Base-by-base conservation (phyloP, 345 rosid genomes). In the Camelina sativa region DNA sequence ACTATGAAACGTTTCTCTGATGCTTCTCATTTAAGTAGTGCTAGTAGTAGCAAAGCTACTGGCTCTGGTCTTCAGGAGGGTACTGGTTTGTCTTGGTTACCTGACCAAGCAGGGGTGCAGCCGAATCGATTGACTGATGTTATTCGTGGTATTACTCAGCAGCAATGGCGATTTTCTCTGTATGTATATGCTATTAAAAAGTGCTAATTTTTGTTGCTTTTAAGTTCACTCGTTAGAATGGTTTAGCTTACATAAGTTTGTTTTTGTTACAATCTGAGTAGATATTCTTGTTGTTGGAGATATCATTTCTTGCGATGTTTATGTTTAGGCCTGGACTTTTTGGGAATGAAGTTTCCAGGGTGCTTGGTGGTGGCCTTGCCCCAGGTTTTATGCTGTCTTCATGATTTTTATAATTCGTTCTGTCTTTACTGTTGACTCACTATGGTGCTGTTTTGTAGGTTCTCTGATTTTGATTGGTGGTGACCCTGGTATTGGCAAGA, bases 401-500 rank as follows among this genome's bases (percentile, higher is more conserved):
- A 55, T 79, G 43, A 51, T 74, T 35, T 9, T 41, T 69, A 8
- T 20, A 20, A 9, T 56, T 62, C 17, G 35, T 65, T 52, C 61
- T 4, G 17, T 9, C 16, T n/a, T 30, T 55, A 2, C 37, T 1
- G 4, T 55, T 55, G 37, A 15, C 20, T 55, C 19, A 15, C 38
- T 57, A 2, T 32, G 25, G n/a, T 35, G 7, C n/a, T 75, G 13
- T 67, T 60, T 78, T 80, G 50, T 71, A 91, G 98, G 97, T 67
- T 94, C 97, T 35, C 66, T 94, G 82, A 84, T 94, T 79, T 83
- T 94, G 84, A 74, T 94, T 69, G 93, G 97, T 72, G 97, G 98
- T 67, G 96, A 94, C 75, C 98, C 97, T 56, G 97, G 98, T 71
- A 89, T 94, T 76, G 98, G 98, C 78, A 94, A 94, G 85, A 94